Evolutionary conservation across 2,329 filamentous ascomycete species (phyloP), one percentile per base, ranked within the genome.

Genomic region (Sclerotinia sclerotiorum): DNA sequence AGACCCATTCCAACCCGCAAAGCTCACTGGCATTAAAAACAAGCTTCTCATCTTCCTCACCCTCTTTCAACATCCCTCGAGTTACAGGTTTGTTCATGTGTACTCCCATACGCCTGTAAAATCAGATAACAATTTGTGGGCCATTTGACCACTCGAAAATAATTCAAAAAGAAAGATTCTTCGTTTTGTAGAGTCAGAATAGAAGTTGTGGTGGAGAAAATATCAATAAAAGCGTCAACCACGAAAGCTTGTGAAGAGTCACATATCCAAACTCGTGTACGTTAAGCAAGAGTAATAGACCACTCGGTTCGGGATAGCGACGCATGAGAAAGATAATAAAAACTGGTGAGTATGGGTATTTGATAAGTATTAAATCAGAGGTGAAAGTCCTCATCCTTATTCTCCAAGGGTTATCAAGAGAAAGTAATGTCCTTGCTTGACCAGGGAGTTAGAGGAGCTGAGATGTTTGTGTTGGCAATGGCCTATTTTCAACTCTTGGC

Each of bases 401-500:
- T 42, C 48, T 62, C 29, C 27, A 62, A 48, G n/a, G 27, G 32
- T n/a, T 39, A 39, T 62, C 13, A 49, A 7, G 15, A 51, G 29
- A 51, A 11, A 19, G 19, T 42, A 6, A 62, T 15, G 29, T 21
- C 21, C 58, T 32, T 61, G 21, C n/a, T 51, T 24, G 46, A 39
- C 51, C n/a, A 42, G 21, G 5, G n/a, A n/a, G 21, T 44, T 29
- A 65, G 10, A 65, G 62, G n/a, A 65, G 21, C 62, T 65, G 62
- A 55, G 62, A 35, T 21, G 62, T 44, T 29, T 35, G 27, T 32
- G 62, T 44, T 29, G 62, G 52, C 39, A 65, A 24, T 32, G 66
- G 66, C 32, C 56, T 67, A 15, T 55, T 68, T 42, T 68, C 66
- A 19, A 56, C 51, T 32, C 77, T 80, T 69, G 78, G 79, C 74